A percentile compares a stretch with the other conserved stretches of the same genome.
These are phyloP conservation scores for Catharanthus roseus DNA, from an alignment of 257 asterid species.

Conservation along the genomic window DNA sequence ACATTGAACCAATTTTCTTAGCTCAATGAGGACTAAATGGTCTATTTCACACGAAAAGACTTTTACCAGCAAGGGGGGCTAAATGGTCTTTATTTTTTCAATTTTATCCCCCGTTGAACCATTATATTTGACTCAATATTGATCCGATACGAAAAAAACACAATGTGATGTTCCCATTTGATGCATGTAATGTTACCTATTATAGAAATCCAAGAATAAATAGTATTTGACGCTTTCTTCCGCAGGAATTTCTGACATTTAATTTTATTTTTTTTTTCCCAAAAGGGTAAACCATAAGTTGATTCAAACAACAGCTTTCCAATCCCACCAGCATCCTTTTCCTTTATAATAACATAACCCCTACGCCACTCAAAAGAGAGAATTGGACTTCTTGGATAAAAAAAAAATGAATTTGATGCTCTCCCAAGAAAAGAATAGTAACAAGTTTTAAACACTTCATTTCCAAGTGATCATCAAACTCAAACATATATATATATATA, in stretches of 20 bases:
- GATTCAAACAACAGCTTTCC: neutral
- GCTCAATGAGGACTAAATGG: too few species aligned
- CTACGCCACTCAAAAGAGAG: neutral
- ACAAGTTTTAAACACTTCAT: neutral
- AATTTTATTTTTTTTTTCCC: too few species aligned
- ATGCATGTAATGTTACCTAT: neutral
- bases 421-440: neutral
- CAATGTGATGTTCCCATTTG: neutral
- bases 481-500: too few species aligned
- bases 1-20: too few species aligned
- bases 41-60: too few species aligned
- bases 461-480: conserved; percentile 1
- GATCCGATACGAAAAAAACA: too few species aligned
- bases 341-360: neutral
- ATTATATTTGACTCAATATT: too few species aligned
- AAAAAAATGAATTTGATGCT: too few species aligned
- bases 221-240: neutral
- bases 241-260: neutral
- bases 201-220: neutral
- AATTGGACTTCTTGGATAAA: neutral
- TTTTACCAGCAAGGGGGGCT: too few species aligned
- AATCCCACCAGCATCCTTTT: too few species aligned
- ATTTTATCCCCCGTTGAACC: too few species aligned
- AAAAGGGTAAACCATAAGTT: neutral
- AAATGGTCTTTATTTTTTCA: too few species aligned